phyloP scores from a whole-genome alignment of 495 filamentous ascomycete species.

The Aspergillus leporis region DNA sequence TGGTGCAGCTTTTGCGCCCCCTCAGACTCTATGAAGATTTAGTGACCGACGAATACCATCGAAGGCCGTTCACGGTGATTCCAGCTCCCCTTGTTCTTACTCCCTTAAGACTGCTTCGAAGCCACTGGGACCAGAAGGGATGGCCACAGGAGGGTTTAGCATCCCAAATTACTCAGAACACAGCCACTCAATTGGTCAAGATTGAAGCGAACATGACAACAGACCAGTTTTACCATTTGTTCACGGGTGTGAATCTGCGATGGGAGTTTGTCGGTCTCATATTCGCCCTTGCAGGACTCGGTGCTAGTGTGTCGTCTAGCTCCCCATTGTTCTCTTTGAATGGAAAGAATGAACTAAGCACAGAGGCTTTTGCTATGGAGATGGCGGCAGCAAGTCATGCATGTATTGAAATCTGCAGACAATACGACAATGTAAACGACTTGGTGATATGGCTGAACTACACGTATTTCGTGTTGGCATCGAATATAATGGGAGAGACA shows the following conservation, averaged over 20 bases:
- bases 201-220: conserved; percentile 9
- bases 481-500: conserved; percentile 7
- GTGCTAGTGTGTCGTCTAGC: conserved; percentile 10
- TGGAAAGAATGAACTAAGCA: not conserved
- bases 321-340: not conserved
- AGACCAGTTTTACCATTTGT: conserved; percentile 27
- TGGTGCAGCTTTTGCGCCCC: conserved; percentile 26
- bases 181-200: conserved; percentile 4
- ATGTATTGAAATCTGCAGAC: conserved; percentile 11
- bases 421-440: conserved; percentile 7
- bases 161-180: conserved; percentile 3
- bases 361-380: conserved; percentile 7
- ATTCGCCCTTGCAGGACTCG: conserved; percentile 38
- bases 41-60: conserved; percentile 12
- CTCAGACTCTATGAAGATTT: conserved; percentile 11
- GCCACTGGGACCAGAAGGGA: conserved; percentile 5
- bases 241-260: conserved; percentile 44
- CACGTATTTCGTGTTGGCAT: not conserved
- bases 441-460: conserved; percentile 7
- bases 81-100: conserved; percentile 13
- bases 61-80: conserved; percentile 12
- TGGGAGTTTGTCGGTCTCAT: conserved; percentile 54
- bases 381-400: conserved; percentile 10
- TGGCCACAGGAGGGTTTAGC: conserved; percentile 1
- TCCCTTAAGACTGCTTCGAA: conserved; percentile 7